phyloP scores from a whole-genome alignment of 768 basidiomycete genomes.

The Trametes maxima region DNA sequence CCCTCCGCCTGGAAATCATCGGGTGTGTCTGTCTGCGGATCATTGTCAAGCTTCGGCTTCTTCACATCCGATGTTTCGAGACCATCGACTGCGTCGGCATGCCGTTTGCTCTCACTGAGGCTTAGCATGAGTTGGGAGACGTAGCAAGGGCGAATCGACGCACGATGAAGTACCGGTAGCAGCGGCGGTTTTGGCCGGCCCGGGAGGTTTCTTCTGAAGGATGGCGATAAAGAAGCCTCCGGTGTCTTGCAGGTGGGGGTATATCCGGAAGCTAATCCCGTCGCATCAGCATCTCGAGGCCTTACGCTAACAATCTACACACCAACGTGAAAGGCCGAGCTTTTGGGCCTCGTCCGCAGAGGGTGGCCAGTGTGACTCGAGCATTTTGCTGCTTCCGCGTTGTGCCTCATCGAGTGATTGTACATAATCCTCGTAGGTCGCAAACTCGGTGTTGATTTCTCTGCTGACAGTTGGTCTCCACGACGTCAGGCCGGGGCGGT shows the following conservation, averaged over 20 bases:
- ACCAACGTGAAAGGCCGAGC: slow-evolving; percentile 77
- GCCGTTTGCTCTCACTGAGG: slow-evolving; percentile 49
- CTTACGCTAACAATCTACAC: neutral
- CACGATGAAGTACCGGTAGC: slow-evolving; percentile 2
- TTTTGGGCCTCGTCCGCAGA: slow-evolving; percentile 58
- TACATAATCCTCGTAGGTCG: slow-evolving; percentile 63
- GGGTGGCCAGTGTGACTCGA: slow-evolving; percentile 78
- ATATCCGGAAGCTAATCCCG: slow-evolving; percentile 72
- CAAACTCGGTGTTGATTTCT: slow-evolving; percentile 50
- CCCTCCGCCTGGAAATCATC: slow-evolving; percentile 5
- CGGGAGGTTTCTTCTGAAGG: slow-evolving; percentile 52
- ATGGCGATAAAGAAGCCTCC: slow-evolving; percentile 99
- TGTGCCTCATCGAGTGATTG: slow-evolving; percentile 50
- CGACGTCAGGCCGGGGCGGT: slow-evolving; percentile 70
- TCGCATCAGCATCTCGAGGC: neutral
- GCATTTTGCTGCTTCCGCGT: slow-evolving; percentile 59
- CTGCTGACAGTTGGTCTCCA: slow-evolving; percentile 80
- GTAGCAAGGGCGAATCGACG: neutral
- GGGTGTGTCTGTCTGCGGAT: slow-evolving; percentile 29
- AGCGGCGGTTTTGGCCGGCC: neutral
- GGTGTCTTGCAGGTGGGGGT: slow-evolving; percentile 94
- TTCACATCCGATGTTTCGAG: slow-evolving; percentile 50
- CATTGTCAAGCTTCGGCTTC: slow-evolving; percentile 46
- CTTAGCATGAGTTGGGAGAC: neutral
- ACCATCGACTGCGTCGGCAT: slow-evolving; percentile 43